A percentile compares a stretch with the other conserved stretches of the same genome.
Conservation (phyloP, 305 asterid genomes). For the Fraxinus platypoda region DNA sequence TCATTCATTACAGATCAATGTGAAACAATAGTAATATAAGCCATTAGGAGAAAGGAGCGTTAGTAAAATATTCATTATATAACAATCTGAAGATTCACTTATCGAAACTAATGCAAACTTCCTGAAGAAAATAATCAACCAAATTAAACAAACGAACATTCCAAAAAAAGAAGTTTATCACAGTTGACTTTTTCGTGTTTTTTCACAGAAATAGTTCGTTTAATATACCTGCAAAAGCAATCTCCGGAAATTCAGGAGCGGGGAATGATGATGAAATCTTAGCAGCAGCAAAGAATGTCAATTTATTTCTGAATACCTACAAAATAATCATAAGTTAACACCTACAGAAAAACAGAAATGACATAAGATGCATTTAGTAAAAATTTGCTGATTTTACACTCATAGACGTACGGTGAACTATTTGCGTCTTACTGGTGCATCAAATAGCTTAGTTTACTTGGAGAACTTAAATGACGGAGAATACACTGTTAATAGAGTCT, state of each 20-base stretch:
- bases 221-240: conserved; percentile 92
- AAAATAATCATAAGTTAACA: conserved; percentile 25
- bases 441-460: conserved; percentile 2
- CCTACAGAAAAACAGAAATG: conserved; percentile 15
- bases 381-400: conserved; percentile 22
- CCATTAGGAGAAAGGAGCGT: not conserved
- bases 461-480: not conserved
- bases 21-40: not conserved
- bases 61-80: not conserved
- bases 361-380: conserved; percentile 1
- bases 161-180: not conserved
- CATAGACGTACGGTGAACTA: conserved; percentile 7
- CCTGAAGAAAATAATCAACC: conserved; percentile 12
- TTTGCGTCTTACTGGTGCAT: conserved; percentile 16
- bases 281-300: conserved; percentile 95
- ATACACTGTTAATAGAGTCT: conserved; percentile 9
- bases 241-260: conserved; percentile 87
- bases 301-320: conserved; percentile 84
- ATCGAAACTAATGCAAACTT: not conserved
- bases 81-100: not conserved
- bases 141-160: not conserved
- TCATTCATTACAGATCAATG: not conserved
- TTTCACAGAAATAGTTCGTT: not conserved
- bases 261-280: conserved; percentile 89
- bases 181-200: not conserved